These are phyloP conservation scores for Hyaloperonospora arabidopsidis DNA, from an alignment of 352 stramenopile genomes.

Conservation along the genomic window DNA sequence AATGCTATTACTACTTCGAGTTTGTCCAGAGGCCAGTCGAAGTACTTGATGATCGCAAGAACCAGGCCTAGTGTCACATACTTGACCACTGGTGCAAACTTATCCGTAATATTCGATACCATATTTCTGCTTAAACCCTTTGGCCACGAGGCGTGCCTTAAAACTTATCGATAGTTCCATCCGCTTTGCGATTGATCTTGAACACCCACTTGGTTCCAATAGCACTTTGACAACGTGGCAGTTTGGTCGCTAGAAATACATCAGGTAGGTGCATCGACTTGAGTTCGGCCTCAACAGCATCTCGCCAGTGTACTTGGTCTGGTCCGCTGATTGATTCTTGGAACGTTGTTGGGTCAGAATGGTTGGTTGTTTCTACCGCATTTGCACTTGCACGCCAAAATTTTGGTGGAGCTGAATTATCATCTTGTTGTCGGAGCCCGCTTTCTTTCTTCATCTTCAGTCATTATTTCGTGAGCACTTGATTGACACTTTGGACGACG, in stretches of 20 bases:
- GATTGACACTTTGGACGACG: too few species aligned
- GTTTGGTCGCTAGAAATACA: too few species aligned
- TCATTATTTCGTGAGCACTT: too few species aligned
- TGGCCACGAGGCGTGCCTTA: too few species aligned
- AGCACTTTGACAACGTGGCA: too few species aligned
- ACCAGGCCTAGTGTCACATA: constrained; percentile 1
- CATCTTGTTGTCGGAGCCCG: background rate
- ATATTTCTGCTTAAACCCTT: background rate
- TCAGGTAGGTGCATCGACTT: too few species aligned
- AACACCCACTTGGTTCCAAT: too few species aligned
- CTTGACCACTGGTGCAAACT: background rate
- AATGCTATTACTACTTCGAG: too few species aligned
- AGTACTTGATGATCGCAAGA: background rate
- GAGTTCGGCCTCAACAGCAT: background rate
- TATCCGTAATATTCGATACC: background rate
- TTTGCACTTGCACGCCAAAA: background rate
- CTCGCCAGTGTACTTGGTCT: background rate
- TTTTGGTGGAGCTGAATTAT: background rate
- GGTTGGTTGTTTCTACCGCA: background rate
- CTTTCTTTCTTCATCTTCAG: background rate
- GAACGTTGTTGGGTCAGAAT: background rate
- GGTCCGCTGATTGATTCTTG: background rate
- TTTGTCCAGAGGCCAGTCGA: background rate
- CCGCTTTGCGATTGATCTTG: too few species aligned
- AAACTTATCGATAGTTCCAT: background rate